These are phyloP conservation scores for Daedaleopsis sinensis DNA, from an alignment of 768 basidiomycete genomes.

Conservation along the genomic window DNA sequence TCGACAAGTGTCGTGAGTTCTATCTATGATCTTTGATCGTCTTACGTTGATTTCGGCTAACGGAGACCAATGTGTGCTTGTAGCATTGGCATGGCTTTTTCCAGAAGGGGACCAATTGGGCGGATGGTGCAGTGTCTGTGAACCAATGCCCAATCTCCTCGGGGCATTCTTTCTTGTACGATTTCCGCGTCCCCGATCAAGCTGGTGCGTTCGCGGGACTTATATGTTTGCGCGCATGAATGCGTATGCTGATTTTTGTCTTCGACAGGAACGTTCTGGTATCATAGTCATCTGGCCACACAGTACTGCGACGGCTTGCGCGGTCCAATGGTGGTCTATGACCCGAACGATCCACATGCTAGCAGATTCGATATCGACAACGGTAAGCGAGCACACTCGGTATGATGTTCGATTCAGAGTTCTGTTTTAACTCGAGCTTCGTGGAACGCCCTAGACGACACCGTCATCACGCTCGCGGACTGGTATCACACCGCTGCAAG, in stretches of 20 bases:
- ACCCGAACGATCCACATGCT: constrained; percentile 32
- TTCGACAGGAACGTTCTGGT: constrained; percentile 34
- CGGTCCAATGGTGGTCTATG: constrained; percentile 36
- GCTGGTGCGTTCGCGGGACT: no score
- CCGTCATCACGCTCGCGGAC: constrained; percentile 49
- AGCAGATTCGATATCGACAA: constrained; percentile 34
- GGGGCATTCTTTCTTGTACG: constrained; percentile 44
- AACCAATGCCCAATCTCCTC: constrained; percentile 43
- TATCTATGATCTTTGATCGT: no score
- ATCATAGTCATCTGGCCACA: constrained; percentile 44
- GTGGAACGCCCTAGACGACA: constrained; percentile 34
- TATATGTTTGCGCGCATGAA: no score
- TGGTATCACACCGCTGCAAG: constrained; percentile 39
- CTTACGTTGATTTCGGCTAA: no score
- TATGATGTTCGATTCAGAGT: no score
- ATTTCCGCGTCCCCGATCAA: constrained; percentile 36
- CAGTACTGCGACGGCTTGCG: constrained; percentile 47
- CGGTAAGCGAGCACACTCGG: constrained; percentile 4
- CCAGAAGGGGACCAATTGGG: constrained; percentile 45
- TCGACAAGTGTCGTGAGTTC: constrained; percentile 25
- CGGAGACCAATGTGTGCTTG: neutral
- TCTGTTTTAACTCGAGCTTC: no score
- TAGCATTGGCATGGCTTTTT: constrained; percentile 53
- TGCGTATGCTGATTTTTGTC: neutral
- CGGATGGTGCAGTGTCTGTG: constrained; percentile 51